A percentile compares a stretch with the other conserved stretches of the same genome.
Evolutionary conservation across 768 basidiomycete species (phyloP).

Genomic region (Infundibulicybe gibba): DNA sequence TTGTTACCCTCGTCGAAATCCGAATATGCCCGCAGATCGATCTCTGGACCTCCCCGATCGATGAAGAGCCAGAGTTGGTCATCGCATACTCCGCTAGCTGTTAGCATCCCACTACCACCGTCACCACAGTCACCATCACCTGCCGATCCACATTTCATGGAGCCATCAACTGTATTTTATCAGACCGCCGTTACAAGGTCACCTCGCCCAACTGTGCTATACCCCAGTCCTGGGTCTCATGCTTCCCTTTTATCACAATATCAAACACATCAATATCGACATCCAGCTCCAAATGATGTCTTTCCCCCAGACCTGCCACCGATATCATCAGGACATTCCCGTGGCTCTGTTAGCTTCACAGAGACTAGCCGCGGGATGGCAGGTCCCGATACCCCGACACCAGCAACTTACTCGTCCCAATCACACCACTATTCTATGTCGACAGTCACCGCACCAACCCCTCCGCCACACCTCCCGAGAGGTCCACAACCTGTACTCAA

Average conservation of each 20-base stretch:
- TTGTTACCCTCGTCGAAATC: slow-evolving; percentile 25
- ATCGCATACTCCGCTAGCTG: slow-evolving; percentile 31
- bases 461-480: slow-evolving; percentile 21
- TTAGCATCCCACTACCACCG: slow-evolving; percentile 41
- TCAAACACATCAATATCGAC: slow-evolving; percentile 28
- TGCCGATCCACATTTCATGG: slow-evolving; percentile 29
- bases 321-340: slow-evolving; percentile 32
- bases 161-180: slow-evolving; percentile 64
- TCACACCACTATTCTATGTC: slow-evolving; percentile 47
- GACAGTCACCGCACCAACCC: slow-evolving; percentile 43
- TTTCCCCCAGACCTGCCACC: slow-evolving; percentile 37
- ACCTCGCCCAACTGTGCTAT: slow-evolving; percentile 41
- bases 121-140: slow-evolving; percentile 45
- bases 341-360: slow-evolving; percentile 16
- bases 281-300: slow-evolving; percentile 35
- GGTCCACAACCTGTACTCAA: slow-evolving; percentile 13
- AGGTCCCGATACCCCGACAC: slow-evolving; percentile 42
- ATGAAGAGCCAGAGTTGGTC: slow-evolving; percentile 35
- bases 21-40: slow-evolving; percentile 38
- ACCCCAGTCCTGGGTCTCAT: slow-evolving; percentile 40
- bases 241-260: slow-evolving; percentile 39
- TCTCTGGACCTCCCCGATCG: slow-evolving; percentile 39
- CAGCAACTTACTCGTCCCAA: slow-evolving; percentile 25
- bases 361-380: slow-evolving; percentile 19
- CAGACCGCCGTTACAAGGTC: slow-evolving; percentile 52